Evolutionary conservation across 2,329 filamentous ascomycete species (phyloP).

Genomic region (Xylaria sp.): DNA sequence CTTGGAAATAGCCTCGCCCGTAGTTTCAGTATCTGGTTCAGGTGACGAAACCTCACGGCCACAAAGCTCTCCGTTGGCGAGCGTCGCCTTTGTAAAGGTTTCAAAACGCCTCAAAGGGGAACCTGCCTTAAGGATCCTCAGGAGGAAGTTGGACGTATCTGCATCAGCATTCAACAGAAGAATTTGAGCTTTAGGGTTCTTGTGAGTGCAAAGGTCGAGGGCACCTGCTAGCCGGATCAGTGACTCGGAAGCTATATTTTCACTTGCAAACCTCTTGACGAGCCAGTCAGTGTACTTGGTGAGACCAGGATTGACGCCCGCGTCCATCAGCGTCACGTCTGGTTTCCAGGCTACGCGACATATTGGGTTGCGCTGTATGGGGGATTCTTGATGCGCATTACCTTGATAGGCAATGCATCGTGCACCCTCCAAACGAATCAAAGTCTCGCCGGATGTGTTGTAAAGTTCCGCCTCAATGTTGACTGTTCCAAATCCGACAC

Average conservation of each 20-base stretch:
- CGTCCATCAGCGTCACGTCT: not conserved
- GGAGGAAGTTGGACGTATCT: not conserved
- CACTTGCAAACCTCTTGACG: no score
- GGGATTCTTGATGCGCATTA: not conserved
- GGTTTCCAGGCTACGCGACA: not conserved
- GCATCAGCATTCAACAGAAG: not conserved
- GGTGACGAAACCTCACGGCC: conserved; percentile 1
- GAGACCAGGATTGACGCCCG: not conserved
- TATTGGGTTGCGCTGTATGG: not conserved
- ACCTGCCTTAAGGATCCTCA: not conserved
- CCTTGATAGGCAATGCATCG: no score
- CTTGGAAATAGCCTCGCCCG: not conserved
- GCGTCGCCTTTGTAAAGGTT: not conserved
- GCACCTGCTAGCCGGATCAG: not conserved
- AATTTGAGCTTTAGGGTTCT: not conserved
- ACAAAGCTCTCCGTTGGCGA: conserved; percentile 6
- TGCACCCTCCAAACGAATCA: no score
- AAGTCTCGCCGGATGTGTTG: no score
- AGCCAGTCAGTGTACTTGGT: no score
- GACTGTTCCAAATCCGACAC: no score
- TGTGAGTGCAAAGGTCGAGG: not conserved
- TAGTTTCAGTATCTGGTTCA: not conserved
- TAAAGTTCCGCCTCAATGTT: no score
- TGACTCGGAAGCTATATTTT: no score
- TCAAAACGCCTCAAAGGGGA: not conserved